These are phyloP conservation scores for Talaromyces marneffei DNA, from an alignment of 2,329 filamentous ascomycete genomes.

Conservation along the genomic window DNA sequence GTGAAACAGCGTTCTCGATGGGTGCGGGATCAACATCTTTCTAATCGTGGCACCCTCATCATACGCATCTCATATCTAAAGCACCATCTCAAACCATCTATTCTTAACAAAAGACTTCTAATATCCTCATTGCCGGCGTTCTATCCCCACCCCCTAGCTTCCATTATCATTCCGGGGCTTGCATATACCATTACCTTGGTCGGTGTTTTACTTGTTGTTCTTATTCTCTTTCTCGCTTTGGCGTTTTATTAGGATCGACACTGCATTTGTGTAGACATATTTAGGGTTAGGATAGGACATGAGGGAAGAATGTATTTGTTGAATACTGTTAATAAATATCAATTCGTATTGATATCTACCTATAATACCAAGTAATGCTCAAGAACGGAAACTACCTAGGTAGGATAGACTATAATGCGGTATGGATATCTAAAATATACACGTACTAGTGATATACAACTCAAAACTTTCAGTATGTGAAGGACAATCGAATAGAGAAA, in stretches of 20 bases:
- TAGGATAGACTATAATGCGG: background rate
- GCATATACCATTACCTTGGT: slow-evolving; percentile 6
- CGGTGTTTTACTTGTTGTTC: slow-evolving; percentile 10
- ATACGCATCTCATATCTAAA: background rate
- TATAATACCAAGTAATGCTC: background rate
- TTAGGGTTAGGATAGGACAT: background rate
- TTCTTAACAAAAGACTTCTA: background rate
- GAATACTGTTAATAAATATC: background rate
- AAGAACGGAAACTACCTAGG: background rate
- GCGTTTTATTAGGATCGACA: background rate
- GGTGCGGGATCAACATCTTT: slow-evolving; percentile 32
- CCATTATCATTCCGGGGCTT: background rate
- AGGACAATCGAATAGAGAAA: background rate
- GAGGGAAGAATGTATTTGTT: background rate
- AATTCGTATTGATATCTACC: background rate
- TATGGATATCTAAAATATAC: background rate
- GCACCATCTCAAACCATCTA: background rate
- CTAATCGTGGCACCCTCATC: background rate
- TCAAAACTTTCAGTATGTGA: background rate
- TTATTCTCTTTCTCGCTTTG: slow-evolving; percentile 15
- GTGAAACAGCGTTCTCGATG: slow-evolving; percentile 45
- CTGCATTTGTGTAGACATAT: background rate
- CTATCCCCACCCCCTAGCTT: background rate
- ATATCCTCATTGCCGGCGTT: background rate
- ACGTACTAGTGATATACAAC: background rate